These are phyloP conservation scores for Omphalea diandra DNA, from an alignment of 441 rosid genomes.

Conservation along the genomic window DNA sequence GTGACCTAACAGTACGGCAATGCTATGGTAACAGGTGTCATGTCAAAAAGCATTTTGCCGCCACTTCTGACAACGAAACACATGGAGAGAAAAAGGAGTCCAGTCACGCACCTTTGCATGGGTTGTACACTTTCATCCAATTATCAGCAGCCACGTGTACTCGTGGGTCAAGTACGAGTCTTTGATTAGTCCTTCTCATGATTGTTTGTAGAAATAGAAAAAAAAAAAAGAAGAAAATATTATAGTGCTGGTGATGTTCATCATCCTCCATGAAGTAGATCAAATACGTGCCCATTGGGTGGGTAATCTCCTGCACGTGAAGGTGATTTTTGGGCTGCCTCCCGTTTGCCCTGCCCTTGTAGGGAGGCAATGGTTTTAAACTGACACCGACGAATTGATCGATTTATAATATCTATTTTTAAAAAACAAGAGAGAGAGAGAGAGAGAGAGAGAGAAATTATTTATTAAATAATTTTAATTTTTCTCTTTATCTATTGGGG, in stretches of 20 bases:
- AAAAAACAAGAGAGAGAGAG: too few relatives aligned
- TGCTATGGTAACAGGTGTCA: background rate
- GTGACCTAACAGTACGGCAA: too few relatives aligned
- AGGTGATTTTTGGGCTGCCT: background rate
- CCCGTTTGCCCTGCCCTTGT: background rate
- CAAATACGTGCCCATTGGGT: background rate
- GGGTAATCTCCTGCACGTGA: background rate
- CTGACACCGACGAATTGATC: too few relatives aligned
- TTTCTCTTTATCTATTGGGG: too few relatives aligned
- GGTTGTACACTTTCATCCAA: background rate
- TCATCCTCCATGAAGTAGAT: background rate
- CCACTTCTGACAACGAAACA: background rate
- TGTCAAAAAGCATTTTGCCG: background rate
- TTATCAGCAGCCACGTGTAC: background rate
- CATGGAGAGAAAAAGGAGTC: background rate
- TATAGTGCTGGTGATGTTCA: background rate
- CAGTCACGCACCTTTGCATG: conserved; percentile 11
- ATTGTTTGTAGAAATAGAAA: background rate
- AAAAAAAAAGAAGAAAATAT: background rate
- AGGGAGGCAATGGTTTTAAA: too few relatives aligned
- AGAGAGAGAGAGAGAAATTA: too few relatives aligned
- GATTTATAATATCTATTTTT: too few relatives aligned
- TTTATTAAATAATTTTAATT: too few relatives aligned
- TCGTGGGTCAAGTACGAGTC: background rate
- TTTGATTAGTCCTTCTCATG: background rate